Base-by-base conservation (phyloP, 176 grass and related monocot genomes). In the Sorghum bicolor region DNA sequence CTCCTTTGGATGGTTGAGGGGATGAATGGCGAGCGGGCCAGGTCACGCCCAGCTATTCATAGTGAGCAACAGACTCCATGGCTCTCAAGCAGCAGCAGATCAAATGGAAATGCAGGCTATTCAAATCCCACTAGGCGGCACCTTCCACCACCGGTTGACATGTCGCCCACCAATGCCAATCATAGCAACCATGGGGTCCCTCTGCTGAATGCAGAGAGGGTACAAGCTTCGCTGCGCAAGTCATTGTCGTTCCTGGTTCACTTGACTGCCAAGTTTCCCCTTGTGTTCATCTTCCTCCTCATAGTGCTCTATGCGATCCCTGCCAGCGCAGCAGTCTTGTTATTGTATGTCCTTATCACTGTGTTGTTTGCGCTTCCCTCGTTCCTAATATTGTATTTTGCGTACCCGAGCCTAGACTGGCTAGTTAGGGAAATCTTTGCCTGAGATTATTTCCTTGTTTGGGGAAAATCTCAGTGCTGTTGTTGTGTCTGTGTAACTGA, bases 1-100 rank as follows among this genome's bases (percentile, higher is more conserved):
- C 85, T 94, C 13, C 88, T 97, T 34, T 97, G 94, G 94, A 97
- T 97, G 94, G 92, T 94, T 8, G 92, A 97, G 85, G 88, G 87
- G 26, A 92, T 91, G 87, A 97, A 94, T 76, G 89, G 87, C 2
- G 89, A 97, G 57, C 82, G 85, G 67, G 79, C 62, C 4, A 88
- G 43, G 70, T 88, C 88, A 14, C 40, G 79, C 26, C 74, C 85
- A 62, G 60, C 48, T 61, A 32, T 72, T 80, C 61, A 55, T 25
- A 83, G 32, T 14, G 88, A 88, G 39, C 80, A 83, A 53, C 80
- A 69, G 11, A 64, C 53, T 22, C 37, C 80, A 52, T 87, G 65
- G 80, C 39, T 78, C 32, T 85, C 82, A 48, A 88, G 69, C 43
- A 48, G 69, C 63, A 84, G 72, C 29, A 85, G 64, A 37, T 36